Conservation (phyloP, 2,329 filamentous ascomycete species). For the Sarocladiaceae sp. region DNA sequence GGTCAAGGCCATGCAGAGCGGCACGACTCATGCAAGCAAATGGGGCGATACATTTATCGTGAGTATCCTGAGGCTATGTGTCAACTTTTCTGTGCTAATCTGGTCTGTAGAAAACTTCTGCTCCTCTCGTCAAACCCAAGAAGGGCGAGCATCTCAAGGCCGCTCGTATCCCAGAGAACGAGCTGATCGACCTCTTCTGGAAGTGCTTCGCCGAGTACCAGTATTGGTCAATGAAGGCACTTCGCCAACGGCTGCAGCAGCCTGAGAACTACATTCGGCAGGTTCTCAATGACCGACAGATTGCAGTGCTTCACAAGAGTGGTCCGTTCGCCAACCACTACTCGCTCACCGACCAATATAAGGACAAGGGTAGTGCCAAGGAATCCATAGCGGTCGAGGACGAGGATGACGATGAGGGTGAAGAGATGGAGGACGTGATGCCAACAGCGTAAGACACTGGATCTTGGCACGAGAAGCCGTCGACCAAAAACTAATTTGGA, state of each 20-base stretch:
- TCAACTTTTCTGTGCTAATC: slow-evolving; percentile 4
- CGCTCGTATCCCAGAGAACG: slow-evolving; percentile 82
- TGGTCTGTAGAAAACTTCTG: slow-evolving; percentile 45
- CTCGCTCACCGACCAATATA: slow-evolving; percentile 61
- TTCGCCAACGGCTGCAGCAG: slow-evolving; percentile 74
- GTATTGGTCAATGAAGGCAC: slow-evolving; percentile 90
- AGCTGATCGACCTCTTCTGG: slow-evolving; percentile 83
- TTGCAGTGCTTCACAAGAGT: slow-evolving; percentile 77
- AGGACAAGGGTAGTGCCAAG: background rate
- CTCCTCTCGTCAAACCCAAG: slow-evolving; percentile 49
- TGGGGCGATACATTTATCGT: slow-evolving; percentile 52
- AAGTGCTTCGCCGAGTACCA: slow-evolving; percentile 77
- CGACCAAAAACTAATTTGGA: too few relatives aligned
- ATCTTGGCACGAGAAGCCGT: background rate
- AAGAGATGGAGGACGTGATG: slow-evolving; percentile 78
- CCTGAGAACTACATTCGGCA: slow-evolving; percentile 92
- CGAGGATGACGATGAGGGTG: slow-evolving; percentile 58
- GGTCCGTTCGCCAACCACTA: slow-evolving; percentile 84
- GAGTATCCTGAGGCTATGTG: slow-evolving; percentile 25
- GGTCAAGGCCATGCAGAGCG: slow-evolving; percentile 33
- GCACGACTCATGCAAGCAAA: slow-evolving; percentile 21
- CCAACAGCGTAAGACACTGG: slow-evolving; percentile 16
- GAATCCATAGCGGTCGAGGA: slow-evolving; percentile 42
- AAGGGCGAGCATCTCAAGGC: slow-evolving; percentile 73
- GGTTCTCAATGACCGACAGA: slow-evolving; percentile 62